phyloP scores from a whole-genome alignment of 495 filamentous ascomycete genomes.

The Cercophora samala region DNA sequence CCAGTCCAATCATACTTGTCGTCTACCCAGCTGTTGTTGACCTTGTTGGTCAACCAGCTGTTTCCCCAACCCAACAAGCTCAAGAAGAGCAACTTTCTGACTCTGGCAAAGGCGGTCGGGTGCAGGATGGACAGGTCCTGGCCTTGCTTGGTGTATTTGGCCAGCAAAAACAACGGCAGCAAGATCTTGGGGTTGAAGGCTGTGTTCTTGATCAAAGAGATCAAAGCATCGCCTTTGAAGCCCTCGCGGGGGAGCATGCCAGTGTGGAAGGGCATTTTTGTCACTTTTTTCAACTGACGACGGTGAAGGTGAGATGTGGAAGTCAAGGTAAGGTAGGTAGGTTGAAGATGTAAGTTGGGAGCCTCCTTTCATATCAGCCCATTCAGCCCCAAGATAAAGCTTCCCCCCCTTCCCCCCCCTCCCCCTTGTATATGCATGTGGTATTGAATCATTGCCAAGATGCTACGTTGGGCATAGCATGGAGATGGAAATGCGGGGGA shows the following conservation, averaged over 20 bases:
- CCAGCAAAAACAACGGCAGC: slow-evolving; percentile 56
- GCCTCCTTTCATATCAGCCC: background rate
- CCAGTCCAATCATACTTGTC: slow-evolving; percentile 65
- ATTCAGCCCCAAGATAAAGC: background rate
- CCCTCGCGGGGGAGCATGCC: slow-evolving; percentile 53
- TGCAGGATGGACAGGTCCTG: slow-evolving; percentile 48
- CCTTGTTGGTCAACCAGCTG: slow-evolving; percentile 49
- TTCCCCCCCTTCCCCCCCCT: too few species aligned
- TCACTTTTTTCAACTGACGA: background rate
- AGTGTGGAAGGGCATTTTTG: slow-evolving; percentile 49
- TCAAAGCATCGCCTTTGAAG: slow-evolving; percentile 59
- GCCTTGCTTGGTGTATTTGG: slow-evolving; percentile 58
- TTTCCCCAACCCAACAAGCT: slow-evolving; percentile 48
- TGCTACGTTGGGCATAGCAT: background rate
- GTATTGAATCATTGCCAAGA: background rate
- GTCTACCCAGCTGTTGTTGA: slow-evolving; percentile 57
- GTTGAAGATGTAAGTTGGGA: background rate
- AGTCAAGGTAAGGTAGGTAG: background rate
- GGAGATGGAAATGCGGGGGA: background rate
- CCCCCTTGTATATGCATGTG: background rate
- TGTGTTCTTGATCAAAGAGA: slow-evolving; percentile 52
- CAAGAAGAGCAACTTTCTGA: slow-evolving; percentile 49
- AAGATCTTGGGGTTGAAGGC: slow-evolving; percentile 59
- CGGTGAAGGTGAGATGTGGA: background rate
- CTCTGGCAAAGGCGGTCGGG: slow-evolving; percentile 44